Percentiles rank a stretch among this genome's conserved stretches.
phyloP scores from a whole-genome alignment of 2,329 filamentous ascomycete species.

The Hypoxylon sp. region DNA sequence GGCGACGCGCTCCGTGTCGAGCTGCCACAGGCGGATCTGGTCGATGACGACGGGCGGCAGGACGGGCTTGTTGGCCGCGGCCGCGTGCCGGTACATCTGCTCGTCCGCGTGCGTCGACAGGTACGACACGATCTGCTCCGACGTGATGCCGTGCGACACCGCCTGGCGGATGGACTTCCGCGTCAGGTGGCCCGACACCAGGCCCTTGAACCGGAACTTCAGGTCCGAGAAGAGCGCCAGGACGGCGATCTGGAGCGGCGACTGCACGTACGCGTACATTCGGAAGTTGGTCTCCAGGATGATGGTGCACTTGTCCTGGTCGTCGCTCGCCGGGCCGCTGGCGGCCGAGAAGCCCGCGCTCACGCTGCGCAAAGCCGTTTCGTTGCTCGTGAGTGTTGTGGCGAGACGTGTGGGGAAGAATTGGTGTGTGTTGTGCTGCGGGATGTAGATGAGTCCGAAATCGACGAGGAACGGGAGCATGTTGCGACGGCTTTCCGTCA shows the following conservation, averaged over 20 bases:
- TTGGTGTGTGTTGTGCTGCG: constrained; percentile 63
- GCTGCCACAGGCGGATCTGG: constrained; percentile 96
- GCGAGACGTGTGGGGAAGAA: constrained; percentile 93
- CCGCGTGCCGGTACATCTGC: constrained; percentile 79
- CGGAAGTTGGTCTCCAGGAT: constrained; percentile 99
- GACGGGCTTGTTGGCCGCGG: constrained; percentile 69
- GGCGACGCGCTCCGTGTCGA: constrained; percentile 94
- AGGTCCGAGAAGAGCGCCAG: constrained; percentile 89
- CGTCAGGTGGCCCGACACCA: constrained; percentile 90
- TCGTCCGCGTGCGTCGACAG: constrained; percentile 92
- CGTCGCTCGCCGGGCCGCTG: constrained; percentile 49
- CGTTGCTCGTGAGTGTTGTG: constrained; percentile 85
- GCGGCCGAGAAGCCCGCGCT: constrained; percentile 74
- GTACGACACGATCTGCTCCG: constrained; percentile 94
- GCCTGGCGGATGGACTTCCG: constrained; percentile 88
- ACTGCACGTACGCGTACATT: constrained; percentile 95
- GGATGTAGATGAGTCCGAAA: constrained; percentile 89
- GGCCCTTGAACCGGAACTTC: constrained; percentile 90
- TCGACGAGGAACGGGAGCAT: constrained; percentile 92
- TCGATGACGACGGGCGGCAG: constrained; percentile 96
- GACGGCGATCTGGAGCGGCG: constrained; percentile 92
- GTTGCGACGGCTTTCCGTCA: constrained; percentile 81
- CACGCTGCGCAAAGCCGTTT: constrained; percentile 73
- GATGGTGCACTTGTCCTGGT: constrained; percentile 77
- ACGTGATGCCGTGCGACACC: constrained; percentile 89